Evolutionary conservation across 345 rosid species (phyloP).

Genomic region (Arabis hirsuta): DNA sequence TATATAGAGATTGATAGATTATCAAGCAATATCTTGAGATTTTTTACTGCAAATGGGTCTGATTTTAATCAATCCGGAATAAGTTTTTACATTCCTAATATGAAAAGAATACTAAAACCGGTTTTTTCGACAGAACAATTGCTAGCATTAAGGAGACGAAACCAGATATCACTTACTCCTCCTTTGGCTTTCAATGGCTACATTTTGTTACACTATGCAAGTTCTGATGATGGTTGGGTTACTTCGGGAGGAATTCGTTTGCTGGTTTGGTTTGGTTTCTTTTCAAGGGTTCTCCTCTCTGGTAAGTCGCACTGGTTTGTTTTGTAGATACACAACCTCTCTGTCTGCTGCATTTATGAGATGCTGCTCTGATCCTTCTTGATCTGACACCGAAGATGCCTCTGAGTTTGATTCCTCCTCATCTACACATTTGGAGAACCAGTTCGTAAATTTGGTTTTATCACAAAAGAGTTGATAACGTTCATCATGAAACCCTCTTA

Average conservation of each 20-base stretch:
- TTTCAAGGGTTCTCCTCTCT: constrained; percentile 43
- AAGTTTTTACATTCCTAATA: constrained; percentile 8
- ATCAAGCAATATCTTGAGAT: background rate
- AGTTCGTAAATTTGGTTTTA: background rate
- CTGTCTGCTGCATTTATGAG: constrained; percentile 63
- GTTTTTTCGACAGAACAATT: background rate
- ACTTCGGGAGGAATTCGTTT: constrained; percentile 11
- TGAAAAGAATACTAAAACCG: constrained; percentile 24
- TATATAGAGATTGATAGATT: background rate
- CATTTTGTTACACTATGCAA: constrained; percentile 1
- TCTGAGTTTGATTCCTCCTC: constrained; percentile 67
- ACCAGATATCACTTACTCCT: constrained; percentile 21
- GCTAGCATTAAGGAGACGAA: constrained; percentile 11
- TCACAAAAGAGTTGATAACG: background rate
- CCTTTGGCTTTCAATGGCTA: constrained; percentile 1
- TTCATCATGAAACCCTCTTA: constrained; percentile 35
- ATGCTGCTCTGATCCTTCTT: constrained; percentile 69
- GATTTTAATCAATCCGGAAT: constrained; percentile 21
- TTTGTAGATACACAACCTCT: constrained; percentile 66
- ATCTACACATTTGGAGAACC: constrained; percentile 40
- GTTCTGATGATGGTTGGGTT: constrained; percentile 21
- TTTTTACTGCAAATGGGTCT: constrained; percentile 7
- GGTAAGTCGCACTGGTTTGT: constrained; percentile 71
- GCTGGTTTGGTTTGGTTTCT: constrained; percentile 12
- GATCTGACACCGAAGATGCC: constrained; percentile 57